Evolutionary conservation across 768 basidiomycete genomes (phyloP).

Genomic region (Boletus coccyginus): DNA sequence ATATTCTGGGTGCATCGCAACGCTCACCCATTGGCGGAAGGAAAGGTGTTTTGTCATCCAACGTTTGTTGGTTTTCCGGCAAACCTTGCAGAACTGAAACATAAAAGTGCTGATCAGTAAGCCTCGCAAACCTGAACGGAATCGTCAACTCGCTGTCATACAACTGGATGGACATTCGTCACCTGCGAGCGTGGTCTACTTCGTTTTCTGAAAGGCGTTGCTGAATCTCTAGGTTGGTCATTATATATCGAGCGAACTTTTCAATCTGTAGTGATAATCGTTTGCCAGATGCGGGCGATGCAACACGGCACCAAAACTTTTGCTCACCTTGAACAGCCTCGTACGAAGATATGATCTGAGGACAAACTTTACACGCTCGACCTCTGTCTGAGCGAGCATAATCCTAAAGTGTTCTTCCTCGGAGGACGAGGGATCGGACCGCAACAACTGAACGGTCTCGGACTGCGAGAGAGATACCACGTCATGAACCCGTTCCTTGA

Average conservation of each 20-base stretch:
- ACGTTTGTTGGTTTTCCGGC: slow-evolving; percentile 69
- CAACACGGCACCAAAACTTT: not conserved
- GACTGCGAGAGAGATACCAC: slow-evolving; percentile 44
- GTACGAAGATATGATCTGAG: slow-evolving; percentile 87
- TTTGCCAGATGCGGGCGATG: not conserved
- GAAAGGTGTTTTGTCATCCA: slow-evolving; percentile 73
- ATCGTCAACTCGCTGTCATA: not conserved
- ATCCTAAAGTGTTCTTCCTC: slow-evolving; percentile 94
- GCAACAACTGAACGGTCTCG: slow-evolving; percentile 70
- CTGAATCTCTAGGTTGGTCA: slow-evolving; percentile 66
- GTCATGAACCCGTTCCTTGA: not conserved
- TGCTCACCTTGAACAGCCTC: slow-evolving; percentile 73
- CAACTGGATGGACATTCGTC: slow-evolving; percentile 13
- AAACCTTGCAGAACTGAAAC: slow-evolving; percentile 80
- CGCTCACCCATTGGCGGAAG: slow-evolving; percentile 72
- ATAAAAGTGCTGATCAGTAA: slow-evolving; percentile 76
- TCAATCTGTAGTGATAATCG: slow-evolving; percentile 60
- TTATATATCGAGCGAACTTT: slow-evolving; percentile 79
- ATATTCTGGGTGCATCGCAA: not conserved
- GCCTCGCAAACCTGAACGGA: slow-evolving; percentile 60
- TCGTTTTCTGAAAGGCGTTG: slow-evolving; percentile 81
- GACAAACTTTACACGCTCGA: slow-evolving; percentile 92
- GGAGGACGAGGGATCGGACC: slow-evolving; percentile 78
- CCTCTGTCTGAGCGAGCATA: slow-evolving; percentile 90
- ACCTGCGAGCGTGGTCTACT: slow-evolving; percentile 77